Evolutionary conservation across 495 filamentous ascomycete species (phyloP).

Genomic region (Talaromyces liani): DNA sequence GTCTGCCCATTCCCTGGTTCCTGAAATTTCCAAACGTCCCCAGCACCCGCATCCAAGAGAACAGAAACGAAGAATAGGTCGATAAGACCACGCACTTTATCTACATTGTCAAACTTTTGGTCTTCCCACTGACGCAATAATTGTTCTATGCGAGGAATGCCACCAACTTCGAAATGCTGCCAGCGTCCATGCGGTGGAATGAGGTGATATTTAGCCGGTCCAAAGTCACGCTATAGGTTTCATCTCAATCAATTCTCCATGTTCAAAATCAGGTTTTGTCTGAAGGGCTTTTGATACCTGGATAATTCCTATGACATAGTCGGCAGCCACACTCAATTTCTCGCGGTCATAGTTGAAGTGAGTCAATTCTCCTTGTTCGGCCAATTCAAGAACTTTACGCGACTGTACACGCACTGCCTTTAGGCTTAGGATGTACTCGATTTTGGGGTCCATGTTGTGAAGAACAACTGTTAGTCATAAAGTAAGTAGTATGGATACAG

Average conservation of each 20-base stretch:
- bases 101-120: constrained; percentile 52
- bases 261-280: no score
- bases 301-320: constrained; percentile 28
- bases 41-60: constrained; percentile 80
- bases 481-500: background rate
- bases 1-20: constrained; percentile 40
- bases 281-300: constrained; percentile 16
- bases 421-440: constrained; percentile 27
- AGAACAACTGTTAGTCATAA: background rate
- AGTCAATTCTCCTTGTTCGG: constrained; percentile 22
- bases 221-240: constrained; percentile 35
- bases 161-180: constrained; percentile 89
- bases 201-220: constrained; percentile 38
- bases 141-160: constrained; percentile 62
- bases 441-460: constrained; percentile 11
- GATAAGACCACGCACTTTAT: constrained; percentile 68
- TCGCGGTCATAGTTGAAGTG: constrained; percentile 28
- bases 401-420: constrained; percentile 30
- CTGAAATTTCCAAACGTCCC: constrained; percentile 59
- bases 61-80: constrained; percentile 90
- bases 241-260: background rate
- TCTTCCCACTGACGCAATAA: constrained; percentile 60
- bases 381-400: constrained; percentile 22
- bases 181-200: constrained; percentile 75
- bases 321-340: constrained; percentile 19